Conservation (phyloP, 2,329 filamentous ascomycete genomes). For the Lithohypha guttulata region DNA sequence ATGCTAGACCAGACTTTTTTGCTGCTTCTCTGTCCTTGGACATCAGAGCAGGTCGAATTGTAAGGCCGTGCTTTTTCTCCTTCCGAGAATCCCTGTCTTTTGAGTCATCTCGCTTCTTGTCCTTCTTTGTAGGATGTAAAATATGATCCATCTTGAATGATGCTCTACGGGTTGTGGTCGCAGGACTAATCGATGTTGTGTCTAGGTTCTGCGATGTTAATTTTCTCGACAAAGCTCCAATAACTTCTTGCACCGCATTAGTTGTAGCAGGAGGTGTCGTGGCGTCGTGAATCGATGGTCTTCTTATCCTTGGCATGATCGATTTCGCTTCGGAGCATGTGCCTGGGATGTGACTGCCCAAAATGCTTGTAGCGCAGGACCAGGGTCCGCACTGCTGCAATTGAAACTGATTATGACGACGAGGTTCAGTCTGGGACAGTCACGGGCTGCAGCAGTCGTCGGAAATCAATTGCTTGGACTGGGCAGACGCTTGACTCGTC, state of each 20-base stretch:
- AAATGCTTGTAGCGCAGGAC: no score
- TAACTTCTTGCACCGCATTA: conserved; percentile 19
- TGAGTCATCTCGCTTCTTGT: conserved; percentile 24
- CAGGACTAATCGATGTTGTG: neutral
- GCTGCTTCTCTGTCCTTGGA: conserved; percentile 16
- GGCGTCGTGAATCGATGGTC: conserved; percentile 10
- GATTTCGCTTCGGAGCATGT: neutral
- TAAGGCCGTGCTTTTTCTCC: conserved; percentile 32
- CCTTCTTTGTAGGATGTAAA: conserved; percentile 28
- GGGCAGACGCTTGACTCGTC: no score
- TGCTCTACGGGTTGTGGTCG: conserved; percentile 24
- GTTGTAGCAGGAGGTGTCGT: conserved; percentile 13
- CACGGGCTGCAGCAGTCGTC: no score
- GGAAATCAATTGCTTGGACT: no score
- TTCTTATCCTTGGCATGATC: conserved; percentile 7
- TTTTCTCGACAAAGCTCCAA: conserved; percentile 19
- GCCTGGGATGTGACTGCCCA: neutral
- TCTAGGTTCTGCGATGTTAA: conserved; percentile 16
- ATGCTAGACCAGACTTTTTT: conserved; percentile 1
- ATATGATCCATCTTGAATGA: conserved; percentile 35
- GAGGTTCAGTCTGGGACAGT: no score
- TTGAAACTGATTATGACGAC: no score
- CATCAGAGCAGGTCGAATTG: conserved; percentile 13
- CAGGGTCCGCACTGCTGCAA: no score
- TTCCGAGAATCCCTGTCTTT: conserved; percentile 28